Percentiles rank a stretch among this genome's conserved stretches.
These are phyloP conservation scores for Chaetomidium leptoderma DNA, from an alignment of 495 filamentous ascomycete genomes.

Conservation along the genomic window DNA sequence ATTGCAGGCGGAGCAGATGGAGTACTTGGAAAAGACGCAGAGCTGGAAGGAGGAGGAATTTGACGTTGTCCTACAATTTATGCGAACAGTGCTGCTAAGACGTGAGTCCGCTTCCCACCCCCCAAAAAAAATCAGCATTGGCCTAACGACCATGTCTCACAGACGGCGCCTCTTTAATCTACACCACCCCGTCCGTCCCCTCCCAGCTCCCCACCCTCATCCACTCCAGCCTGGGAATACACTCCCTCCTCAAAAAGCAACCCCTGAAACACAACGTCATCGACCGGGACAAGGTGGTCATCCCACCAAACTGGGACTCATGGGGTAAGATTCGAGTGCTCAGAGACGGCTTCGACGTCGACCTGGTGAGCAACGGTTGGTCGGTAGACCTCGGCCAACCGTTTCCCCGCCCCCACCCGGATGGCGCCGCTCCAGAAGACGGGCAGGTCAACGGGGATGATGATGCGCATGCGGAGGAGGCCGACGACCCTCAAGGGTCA, in stretches of 20 bases:
- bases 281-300: conserved; percentile 88
- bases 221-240: conserved; percentile 83
- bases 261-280: conserved; percentile 91
- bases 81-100: conserved; percentile 80
- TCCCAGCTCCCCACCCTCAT: conserved; percentile 77
- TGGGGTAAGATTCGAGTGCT: conserved; percentile 96
- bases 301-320: conserved; percentile 96
- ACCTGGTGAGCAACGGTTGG: conserved; percentile 80
- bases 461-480: conserved; percentile 32
- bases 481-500: conserved; percentile 42
- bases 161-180: conserved; percentile 90
- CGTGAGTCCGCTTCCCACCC: conserved; percentile 54
- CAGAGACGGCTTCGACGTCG: conserved; percentile 90
- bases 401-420: conserved; percentile 26
- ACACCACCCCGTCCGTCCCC: conserved; percentile 74
- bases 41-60: conserved; percentile 93
- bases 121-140: not conserved
- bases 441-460: conserved; percentile 20
- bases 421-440: conserved; percentile 12
- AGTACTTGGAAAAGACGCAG: conserved; percentile 77
- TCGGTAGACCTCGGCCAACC: conserved; percentile 68
- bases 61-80: conserved; percentile 82
- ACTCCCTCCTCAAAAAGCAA: conserved; percentile 78
- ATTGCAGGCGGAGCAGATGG: conserved; percentile 83
- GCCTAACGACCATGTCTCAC: conserved; percentile 22